A percentile compares a stretch with the other conserved stretches of the same genome.
phyloP scores from a whole-genome alignment of 2,329 filamentous ascomycete genomes.

The Biscogniauxia mediterranea region DNA sequence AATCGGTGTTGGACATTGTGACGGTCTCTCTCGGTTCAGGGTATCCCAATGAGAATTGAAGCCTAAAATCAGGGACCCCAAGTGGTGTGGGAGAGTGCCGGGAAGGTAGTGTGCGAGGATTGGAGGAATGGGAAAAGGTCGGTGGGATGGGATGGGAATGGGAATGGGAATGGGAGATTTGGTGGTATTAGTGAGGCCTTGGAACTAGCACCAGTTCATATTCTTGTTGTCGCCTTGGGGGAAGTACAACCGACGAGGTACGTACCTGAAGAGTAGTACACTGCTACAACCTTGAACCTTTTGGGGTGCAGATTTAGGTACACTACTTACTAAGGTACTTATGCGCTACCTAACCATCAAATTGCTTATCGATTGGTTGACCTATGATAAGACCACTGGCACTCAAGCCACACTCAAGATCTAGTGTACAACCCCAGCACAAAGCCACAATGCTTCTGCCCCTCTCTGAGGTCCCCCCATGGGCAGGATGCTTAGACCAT shows the following conservation, averaged over 20 bases:
- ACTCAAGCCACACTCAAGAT: no score
- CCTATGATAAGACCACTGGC: no score
- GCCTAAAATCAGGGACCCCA: not conserved
- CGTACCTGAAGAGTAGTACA: not conserved
- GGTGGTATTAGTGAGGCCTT: not conserved
- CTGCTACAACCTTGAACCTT: not conserved
- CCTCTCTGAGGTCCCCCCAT: no score
- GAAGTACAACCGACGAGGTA: not conserved
- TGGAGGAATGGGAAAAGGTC: not conserved
- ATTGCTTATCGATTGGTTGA: no score
- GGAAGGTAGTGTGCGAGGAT: slow-evolving; percentile 12
- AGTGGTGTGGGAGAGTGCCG: not conserved
- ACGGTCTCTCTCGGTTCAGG: slow-evolving; percentile 1
- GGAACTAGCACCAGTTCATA: not conserved
- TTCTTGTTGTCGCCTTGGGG: slow-evolving; percentile 1
- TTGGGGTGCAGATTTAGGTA: not conserved
- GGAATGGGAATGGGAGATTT: not conserved
- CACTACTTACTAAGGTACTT: no score
- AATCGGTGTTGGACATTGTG: slow-evolving; percentile 92
- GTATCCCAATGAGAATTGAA: not conserved
- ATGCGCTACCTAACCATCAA: no score
- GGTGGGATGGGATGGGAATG: not conserved
- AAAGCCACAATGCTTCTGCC: no score
- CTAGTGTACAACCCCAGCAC: no score
- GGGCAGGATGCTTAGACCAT: no score